phyloP scores from a whole-genome alignment of 805 yeast genomes.

The Candida silvicultrix region DNA sequence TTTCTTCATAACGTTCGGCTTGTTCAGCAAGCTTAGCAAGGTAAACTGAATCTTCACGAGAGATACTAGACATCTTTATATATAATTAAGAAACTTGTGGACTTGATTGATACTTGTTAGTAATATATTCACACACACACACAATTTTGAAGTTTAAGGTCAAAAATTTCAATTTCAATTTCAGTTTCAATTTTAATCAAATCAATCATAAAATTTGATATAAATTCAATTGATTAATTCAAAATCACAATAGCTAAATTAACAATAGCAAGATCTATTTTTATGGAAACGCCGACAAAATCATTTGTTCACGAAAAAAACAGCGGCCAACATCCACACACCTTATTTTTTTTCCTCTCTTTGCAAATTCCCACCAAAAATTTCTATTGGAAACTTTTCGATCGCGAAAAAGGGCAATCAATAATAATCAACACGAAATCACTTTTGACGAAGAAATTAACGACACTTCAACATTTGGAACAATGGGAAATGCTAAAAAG shows the following conservation, averaged over 20 bases:
- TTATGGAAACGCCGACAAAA: background rate
- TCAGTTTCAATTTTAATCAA: background rate
- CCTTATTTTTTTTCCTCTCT: background rate
- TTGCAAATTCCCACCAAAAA: background rate
- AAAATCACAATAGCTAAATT: no score
- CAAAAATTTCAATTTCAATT: no score
- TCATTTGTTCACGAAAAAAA: background rate
- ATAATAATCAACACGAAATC: background rate
- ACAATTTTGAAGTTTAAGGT: no score
- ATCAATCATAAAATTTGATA: no score
- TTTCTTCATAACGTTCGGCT: conserved; percentile 99
- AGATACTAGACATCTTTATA: conserved; percentile 49
- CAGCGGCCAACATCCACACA: background rate
- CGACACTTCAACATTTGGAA: background rate
- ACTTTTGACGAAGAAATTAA: background rate
- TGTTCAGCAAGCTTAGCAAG: conserved; percentile 98
- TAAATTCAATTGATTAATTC: no score
- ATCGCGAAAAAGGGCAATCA: background rate
- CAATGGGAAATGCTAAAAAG: no score
- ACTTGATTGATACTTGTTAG: background rate
- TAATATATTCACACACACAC: no score
- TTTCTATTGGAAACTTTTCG: background rate
- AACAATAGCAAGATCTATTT: background rate
- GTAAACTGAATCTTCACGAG: conserved; percentile 97
- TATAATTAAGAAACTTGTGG: background rate